A percentile compares a stretch with the other conserved stretches of the same genome.
These are phyloP conservation scores for Xylaria telfairii DNA, from an alignment of 495 filamentous ascomycete genomes.

Conservation along the genomic window DNA sequence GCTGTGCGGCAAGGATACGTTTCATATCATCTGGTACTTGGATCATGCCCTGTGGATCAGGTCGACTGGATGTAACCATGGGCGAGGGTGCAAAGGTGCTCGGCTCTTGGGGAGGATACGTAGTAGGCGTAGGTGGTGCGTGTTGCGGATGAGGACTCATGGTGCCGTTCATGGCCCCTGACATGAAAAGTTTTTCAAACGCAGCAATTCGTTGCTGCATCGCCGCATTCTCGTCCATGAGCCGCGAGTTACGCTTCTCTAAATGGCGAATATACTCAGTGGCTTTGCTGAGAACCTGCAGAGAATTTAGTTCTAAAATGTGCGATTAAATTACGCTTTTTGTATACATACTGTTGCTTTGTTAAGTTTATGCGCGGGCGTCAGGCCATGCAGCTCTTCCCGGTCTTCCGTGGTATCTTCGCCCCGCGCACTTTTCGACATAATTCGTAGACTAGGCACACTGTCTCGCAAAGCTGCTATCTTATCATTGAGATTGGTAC, in stretches of 20 bases:
- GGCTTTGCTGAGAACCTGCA: constrained; percentile 80
- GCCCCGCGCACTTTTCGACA: constrained; percentile 69
- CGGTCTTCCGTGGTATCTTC: constrained; percentile 72
- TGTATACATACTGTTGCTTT: constrained; percentile 77
- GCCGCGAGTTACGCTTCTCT: constrained; percentile 83
- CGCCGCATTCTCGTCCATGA: constrained; percentile 78
- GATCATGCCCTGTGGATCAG: constrained; percentile 70
- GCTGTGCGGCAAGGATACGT: constrained; percentile 63
- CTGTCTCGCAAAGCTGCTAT: constrained; percentile 89
- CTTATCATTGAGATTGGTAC: constrained; percentile 95
- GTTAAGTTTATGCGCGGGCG: constrained; percentile 88
- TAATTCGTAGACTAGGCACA: constrained; percentile 82
- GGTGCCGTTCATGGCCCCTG: constrained; percentile 61
- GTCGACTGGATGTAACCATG: constrained; percentile 38
- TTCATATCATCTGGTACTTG: constrained; percentile 79
- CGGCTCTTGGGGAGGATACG: constrained; percentile 52
- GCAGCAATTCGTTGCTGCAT: constrained; percentile 73
- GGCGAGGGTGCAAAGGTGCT: constrained; percentile 42
- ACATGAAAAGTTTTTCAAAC: constrained; percentile 72
- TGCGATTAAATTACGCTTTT: not conserved
- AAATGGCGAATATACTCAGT: constrained; percentile 95
- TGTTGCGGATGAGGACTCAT: constrained; percentile 50
- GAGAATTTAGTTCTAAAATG: constrained; percentile 25
- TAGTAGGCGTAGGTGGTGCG: constrained; percentile 51
- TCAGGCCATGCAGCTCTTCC: constrained; percentile 79